Evolutionary conservation across 148 eudicot genomes (phyloP), one percentile per base, ranked within the genome.

Genomic region (Fallopia convolvulus): DNA sequence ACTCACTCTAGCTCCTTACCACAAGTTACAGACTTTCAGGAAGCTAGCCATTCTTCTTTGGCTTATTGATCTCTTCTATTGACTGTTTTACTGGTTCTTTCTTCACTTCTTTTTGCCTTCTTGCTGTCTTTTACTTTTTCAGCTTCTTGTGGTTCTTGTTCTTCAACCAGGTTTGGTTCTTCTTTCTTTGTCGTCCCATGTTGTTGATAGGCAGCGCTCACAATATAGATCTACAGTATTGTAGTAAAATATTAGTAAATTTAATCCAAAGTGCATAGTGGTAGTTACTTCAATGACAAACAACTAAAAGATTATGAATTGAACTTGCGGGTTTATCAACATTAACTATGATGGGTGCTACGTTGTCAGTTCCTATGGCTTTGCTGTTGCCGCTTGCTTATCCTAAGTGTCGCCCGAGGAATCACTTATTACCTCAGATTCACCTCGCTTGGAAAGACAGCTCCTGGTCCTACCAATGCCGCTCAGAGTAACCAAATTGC

Each of bases 401-500:
- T n/a, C n/a, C n/a, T n/a, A n/a, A 66, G 36, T 7, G 71, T 66
- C 21, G 9, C 71, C 41, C 41, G 30, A 0, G 71, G 15, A 10
- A 8, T 66, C 41, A 20, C 30, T 12, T 66, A 26, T 66, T 66
- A 66, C 71, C 36, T 66, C 36, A 21, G 3, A 8, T 66, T 66
- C 36, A 66, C 20, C 26, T 66, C 39, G 6, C 2, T 4, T 1
- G 39, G 32, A 85, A 20, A 79, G 77, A 72, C 77, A 1, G 0
- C 71, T 66, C 17, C 21, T 66, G 72, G 66, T 15, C 72, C 86
- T 56, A 30, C 80, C 80, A 75, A 3, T 4, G 39, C 77, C 77
- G 83, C 86, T 14, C 77, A 74, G 79, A 91, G 84, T 52, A 76
- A 82, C 17, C 89, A 86, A 47, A 88, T 93, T 78, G 97, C 94